Conservation (phyloP, 2,329 filamentous ascomycete genomes). For the Fonsecaea pugnacius region DNA sequence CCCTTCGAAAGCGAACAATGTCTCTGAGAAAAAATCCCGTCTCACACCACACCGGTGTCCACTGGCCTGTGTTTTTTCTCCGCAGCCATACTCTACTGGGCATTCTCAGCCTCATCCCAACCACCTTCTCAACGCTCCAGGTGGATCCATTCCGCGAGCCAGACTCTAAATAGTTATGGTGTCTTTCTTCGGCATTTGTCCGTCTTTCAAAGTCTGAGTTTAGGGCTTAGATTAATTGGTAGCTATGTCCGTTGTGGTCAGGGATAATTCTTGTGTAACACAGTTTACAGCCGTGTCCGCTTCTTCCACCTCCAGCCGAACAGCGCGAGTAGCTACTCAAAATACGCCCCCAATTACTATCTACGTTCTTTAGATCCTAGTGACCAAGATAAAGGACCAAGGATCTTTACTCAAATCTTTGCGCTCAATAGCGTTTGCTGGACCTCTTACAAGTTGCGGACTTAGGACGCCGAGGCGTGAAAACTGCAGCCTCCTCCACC, state of each 20-base stretch:
- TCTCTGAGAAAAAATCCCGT: neutral
- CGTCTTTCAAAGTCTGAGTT: neutral
- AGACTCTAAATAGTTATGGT: neutral
- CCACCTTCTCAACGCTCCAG: conserved; percentile 1
- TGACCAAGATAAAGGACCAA: neutral
- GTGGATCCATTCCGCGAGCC: neutral
- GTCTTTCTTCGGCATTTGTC: neutral
- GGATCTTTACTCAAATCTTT: neutral
- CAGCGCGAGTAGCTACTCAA: neutral
- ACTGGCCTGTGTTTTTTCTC: conserved; percentile 8
- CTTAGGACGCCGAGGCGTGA: neutral
- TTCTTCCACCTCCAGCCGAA: neutral
- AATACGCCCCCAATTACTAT: neutral
- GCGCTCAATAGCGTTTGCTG: neutral
- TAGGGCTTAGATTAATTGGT: neutral
- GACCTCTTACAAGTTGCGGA: neutral
- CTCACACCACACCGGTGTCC: conserved; percentile 4
- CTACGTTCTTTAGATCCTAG: neutral
- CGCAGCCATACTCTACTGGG: conserved; percentile 11
- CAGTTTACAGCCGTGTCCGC: neutral
- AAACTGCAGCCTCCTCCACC: neutral
- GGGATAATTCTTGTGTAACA: neutral
- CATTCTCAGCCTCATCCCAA: conserved; percentile 21
- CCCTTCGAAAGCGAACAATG: neutral
- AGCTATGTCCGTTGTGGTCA: neutral